Evolutionary conservation across 2,329 filamentous ascomycete species (phyloP), one percentile per base, ranked within the genome.

Genomic region (Exophiala mesophila): DNA sequence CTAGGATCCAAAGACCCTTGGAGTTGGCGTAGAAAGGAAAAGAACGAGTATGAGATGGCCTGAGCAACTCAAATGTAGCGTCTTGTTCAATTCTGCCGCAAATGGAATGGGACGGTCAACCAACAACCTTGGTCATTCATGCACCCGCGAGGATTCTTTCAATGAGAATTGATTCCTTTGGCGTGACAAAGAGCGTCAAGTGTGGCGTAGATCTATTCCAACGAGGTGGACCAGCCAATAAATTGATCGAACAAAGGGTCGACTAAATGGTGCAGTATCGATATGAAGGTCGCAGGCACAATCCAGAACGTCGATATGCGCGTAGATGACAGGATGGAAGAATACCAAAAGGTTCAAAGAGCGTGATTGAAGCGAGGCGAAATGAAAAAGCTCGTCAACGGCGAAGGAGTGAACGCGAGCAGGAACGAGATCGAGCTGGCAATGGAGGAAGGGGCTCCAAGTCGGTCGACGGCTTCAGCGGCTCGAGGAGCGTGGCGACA

Each of bases 341-440:
- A 26, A 26, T 26, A 12, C 23, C 6, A 26, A 26, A 26, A 26
- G 7, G 23, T 37, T 39, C 19, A 50, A 47, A 19, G 47, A 50
- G 19, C 29, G 47, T 26, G 23, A 26, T 26, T 6, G 23, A 26
- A 12, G 12, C 23, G 23, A 26, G 23, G 6, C 23, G 12, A 26
- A 26, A 26, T 26, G 23, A 26, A 12, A 12, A 7, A 6, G 7
- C 23, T 6, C 7, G 23, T 26, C 23, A 12, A 26, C 12, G 23
- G 33, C 38, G 20, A 51, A 47, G 15, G 48, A 51, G 21, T 31
- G 48, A 49, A 53, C 50, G 54, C 52, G 47, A 49, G 52, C 52
- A 48, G 32, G n/a, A 31, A 19, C 15, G 5, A 12, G 12, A 17
- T 32, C 30, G 40, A 43, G 50, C 50, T 53, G 36, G 52, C 52